These are phyloP conservation scores for Avena sativa DNA, from an alignment of 176 grass and related monocot genomes.

Conservation along the genomic window DNA sequence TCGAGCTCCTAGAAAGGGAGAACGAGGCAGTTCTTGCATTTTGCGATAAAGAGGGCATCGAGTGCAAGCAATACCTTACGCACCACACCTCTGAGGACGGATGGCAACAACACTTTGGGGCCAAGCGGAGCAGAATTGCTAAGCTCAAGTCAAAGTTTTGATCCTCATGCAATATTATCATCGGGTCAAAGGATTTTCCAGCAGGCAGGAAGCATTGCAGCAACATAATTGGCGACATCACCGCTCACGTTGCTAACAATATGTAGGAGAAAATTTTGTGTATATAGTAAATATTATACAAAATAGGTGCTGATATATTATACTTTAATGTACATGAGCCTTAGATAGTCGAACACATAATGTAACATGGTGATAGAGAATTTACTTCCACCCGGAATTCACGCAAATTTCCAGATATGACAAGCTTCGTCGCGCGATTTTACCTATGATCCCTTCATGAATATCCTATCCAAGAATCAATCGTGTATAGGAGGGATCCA, in stretches of 20 bases:
- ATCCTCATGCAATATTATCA: conserved; percentile 49
- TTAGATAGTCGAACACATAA: too few relatives aligned
- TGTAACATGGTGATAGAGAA: too few relatives aligned
- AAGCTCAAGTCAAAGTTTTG: conserved; percentile 62
- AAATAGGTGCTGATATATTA: too few relatives aligned
- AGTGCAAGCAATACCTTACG: conserved; percentile 58
- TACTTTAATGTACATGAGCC: too few relatives aligned
- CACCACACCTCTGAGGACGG: conserved; percentile 35
- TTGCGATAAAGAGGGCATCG: conserved; percentile 21
- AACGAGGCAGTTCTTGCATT: conserved; percentile 50
- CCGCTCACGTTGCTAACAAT: neutral
- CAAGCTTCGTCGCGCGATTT: too few relatives aligned
- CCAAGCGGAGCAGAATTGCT: conserved; percentile 45
- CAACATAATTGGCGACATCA: neutral
- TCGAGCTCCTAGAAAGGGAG: conserved; percentile 30
- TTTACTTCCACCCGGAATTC: too few relatives aligned
- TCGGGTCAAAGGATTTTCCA: conserved; percentile 53
- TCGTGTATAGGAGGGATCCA: too few relatives aligned
- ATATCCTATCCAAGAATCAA: too few relatives aligned
- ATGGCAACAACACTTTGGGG: conserved; percentile 49
- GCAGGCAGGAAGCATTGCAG: too few relatives aligned
- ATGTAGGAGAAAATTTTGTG: neutral
- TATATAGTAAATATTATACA: too few relatives aligned
- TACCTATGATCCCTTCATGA: too few relatives aligned
- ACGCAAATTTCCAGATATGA: too few relatives aligned